These are phyloP conservation scores for Tubosaeta sp. DNA, from an alignment of 768 basidiomycete species.

Conservation along the genomic window DNA sequence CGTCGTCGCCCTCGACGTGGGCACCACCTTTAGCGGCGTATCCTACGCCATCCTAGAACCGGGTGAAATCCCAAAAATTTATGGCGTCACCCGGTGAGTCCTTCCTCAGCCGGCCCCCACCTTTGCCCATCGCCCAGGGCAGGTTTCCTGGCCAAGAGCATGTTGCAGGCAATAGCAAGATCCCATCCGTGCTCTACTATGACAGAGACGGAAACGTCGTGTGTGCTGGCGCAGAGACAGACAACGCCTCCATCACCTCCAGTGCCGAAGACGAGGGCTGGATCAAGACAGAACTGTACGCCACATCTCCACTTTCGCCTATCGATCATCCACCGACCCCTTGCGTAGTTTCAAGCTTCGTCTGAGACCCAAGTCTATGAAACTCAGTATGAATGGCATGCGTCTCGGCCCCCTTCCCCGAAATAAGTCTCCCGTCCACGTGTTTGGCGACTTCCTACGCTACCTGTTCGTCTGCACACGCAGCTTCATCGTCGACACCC, in stretches of 20 bases:
- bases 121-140: conserved; percentile 14
- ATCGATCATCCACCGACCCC: background rate
- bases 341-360: conserved; percentile 72
- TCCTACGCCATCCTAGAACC: conserved; percentile 83
- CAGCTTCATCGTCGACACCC: conserved; percentile 75
- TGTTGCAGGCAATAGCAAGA: conserved; percentile 81
- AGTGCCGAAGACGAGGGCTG: conserved; percentile 75
- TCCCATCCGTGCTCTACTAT: conserved; percentile 74
- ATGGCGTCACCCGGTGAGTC: conserved; percentile 70
- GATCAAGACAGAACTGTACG: conserved; percentile 73
- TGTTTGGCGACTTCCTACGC: conserved; percentile 74
- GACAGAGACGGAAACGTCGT: conserved; percentile 60
- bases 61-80: conserved; percentile 74
- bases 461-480: conserved; percentile 74
- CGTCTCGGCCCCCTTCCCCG: conserved; percentile 63
- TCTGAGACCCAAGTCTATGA: conserved; percentile 72
- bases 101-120: background rate
- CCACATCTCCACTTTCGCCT: conserved; percentile 9
- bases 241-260: conserved; percentile 50
- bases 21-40: conserved; percentile 79
- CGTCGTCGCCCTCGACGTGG: conserved; percentile 76
- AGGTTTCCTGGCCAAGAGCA: conserved; percentile 86
- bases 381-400: conserved; percentile 82
- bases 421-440: conserved; percentile 64
- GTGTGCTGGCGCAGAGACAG: conserved; percentile 76